Percentiles rank a stretch among this genome's conserved stretches.
Evolutionary conservation across 345 rosid genomes (phyloP).

Genomic region (Gossypium herbaceum): DNA sequence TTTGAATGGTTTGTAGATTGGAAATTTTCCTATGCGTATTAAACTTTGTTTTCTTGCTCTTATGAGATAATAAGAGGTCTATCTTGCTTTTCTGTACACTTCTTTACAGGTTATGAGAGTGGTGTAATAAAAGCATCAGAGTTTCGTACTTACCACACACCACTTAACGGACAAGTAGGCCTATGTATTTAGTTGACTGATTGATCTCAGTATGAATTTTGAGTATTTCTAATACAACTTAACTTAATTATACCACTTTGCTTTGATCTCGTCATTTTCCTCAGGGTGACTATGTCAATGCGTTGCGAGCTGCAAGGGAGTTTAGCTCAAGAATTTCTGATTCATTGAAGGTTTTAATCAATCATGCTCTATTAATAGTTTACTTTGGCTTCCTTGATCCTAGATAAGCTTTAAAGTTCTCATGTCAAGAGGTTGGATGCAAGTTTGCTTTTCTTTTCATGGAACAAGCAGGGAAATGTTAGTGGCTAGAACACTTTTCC

Average conservation of each 20-base stretch:
- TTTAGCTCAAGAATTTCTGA: slow-evolving; percentile 72
- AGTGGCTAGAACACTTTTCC: slow-evolving; percentile 1
- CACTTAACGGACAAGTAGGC: slow-evolving; percentile 79
- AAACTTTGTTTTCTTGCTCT: slow-evolving; percentile 8
- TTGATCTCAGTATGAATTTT: slow-evolving; percentile 8
- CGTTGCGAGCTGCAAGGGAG: slow-evolving; percentile 82
- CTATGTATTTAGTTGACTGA: slow-evolving; percentile 10
- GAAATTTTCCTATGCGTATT: slow-evolving; percentile 1
- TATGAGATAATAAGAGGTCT: slow-evolving; percentile 12
- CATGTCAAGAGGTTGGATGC: not conserved
- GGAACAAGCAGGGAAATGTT: not conserved
- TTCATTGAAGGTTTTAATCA: slow-evolving; percentile 58
- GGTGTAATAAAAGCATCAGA: slow-evolving; percentile 84
- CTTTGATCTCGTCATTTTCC: slow-evolving; percentile 21
- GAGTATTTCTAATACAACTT: not conserved
- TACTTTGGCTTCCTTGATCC: not conserved
- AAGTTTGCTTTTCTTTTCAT: not conserved
- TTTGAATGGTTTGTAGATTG: slow-evolving; percentile 51
- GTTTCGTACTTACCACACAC: slow-evolving; percentile 92
- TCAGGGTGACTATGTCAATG: slow-evolving; percentile 79
- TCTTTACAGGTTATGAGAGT: slow-evolving; percentile 61
- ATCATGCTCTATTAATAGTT: not conserved
- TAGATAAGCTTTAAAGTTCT: not conserved
- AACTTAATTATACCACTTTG: not conserved
- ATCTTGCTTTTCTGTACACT: slow-evolving; percentile 6